Evolutionary conservation across 257 asterid species (phyloP).

Genomic region (Primulina tabacum): DNA sequence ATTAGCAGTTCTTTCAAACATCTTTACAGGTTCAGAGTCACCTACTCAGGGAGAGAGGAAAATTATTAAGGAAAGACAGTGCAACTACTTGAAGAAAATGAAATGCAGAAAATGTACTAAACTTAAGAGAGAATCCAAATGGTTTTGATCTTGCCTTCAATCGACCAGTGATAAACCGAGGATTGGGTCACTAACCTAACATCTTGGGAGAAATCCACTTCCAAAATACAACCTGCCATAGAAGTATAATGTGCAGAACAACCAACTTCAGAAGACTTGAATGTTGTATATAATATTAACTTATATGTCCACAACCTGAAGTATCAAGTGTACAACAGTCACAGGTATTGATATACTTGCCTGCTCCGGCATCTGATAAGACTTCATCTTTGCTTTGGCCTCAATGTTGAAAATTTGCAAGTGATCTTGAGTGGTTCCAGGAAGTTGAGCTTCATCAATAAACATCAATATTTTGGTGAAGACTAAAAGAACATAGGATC

Average conservation of each 20-base stretch:
- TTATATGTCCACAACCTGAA: slow-evolving; percentile 14
- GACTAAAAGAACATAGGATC: slow-evolving; percentile 9
- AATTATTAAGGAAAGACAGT: slow-evolving; percentile 19
- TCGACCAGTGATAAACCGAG: slow-evolving; percentile 91
- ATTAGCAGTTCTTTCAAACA: slow-evolving; percentile 96
- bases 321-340: slow-evolving; percentile 13
- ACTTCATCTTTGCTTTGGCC: slow-evolving; percentile 87
- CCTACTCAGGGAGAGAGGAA: slow-evolving; percentile 44
- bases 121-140: slow-evolving; percentile 15
- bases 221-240: slow-evolving; percentile 87
- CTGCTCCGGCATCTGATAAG: slow-evolving; percentile 99
- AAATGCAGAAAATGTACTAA: slow-evolving; percentile 8
- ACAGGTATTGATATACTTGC: slow-evolving; percentile 31
- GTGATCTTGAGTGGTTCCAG: slow-evolving; percentile 95
- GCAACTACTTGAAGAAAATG: not conserved
- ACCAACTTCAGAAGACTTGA: slow-evolving; percentile 17
- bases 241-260: slow-evolving; percentile 18
- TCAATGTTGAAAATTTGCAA: slow-evolving; percentile 97
- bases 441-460: slow-evolving; percentile 80
- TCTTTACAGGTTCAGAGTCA: slow-evolving; percentile 87
- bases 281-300: slow-evolving; percentile 8
- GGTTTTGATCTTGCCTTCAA: slow-evolving; percentile 57
- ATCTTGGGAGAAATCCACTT: slow-evolving; percentile 91
- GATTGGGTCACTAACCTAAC: slow-evolving; percentile 95
- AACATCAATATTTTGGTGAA: slow-evolving; percentile 30